Evolutionary conservation across 805 yeast genomes (phyloP).

Genomic region (Candida pseudofarinosa): DNA sequence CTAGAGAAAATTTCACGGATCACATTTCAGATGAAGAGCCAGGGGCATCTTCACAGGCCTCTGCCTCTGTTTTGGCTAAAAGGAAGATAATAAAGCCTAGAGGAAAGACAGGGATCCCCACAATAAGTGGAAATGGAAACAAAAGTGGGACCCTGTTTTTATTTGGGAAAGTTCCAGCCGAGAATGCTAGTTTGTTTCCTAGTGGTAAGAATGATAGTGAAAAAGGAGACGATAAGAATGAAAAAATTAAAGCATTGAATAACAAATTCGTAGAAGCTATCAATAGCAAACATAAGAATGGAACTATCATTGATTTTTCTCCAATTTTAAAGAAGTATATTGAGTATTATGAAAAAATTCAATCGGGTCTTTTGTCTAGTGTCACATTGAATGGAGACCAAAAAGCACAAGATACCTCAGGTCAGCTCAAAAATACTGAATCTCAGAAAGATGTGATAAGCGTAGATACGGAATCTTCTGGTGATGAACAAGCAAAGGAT

Average conservation of each 20-base stretch:
- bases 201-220: background rate
- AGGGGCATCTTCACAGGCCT: conserved; percentile 43
- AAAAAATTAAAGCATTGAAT: conserved; percentile 63
- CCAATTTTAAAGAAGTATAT: conserved; percentile 56
- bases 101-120: conserved; percentile 12
- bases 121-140: background rate
- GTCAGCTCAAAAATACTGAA: background rate
- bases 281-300: conserved; percentile 32
- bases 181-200: background rate
- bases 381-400: background rate
- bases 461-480: conserved; percentile 21
- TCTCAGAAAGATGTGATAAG: conserved; percentile 8
- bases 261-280: conserved; percentile 52
- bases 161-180: conserved; percentile 29
- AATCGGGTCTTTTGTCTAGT: background rate
- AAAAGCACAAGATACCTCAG: conserved; percentile 2
- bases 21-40: conserved; percentile 34
- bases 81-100: conserved; percentile 67
- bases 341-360: conserved; percentile 39
- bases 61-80: conserved; percentile 57
- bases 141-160: conserved; percentile 7
- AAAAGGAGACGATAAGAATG: conserved; percentile 28
- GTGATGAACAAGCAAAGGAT: conserved; percentile 22
- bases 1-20: conserved; percentile 41
- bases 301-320: conserved; percentile 53